phyloP scores from a whole-genome alignment of 495 filamentous ascomycete species.

The Talaromyces proteolyticus region DNA sequence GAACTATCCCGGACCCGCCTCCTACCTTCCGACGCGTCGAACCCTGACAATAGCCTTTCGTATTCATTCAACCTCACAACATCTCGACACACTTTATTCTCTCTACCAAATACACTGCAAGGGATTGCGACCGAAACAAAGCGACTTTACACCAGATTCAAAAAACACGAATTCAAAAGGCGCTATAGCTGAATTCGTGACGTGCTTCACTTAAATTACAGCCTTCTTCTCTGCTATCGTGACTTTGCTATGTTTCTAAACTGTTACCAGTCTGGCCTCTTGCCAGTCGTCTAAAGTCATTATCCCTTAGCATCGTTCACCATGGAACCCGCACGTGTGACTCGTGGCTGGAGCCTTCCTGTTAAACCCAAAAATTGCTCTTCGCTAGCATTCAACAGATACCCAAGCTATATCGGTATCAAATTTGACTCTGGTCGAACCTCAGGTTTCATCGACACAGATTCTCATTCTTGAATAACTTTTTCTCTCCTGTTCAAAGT shows the following conservation, averaged over 20 bases:
- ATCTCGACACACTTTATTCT: too few relatives aligned
- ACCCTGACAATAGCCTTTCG: too few relatives aligned
- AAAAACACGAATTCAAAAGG: conserved; percentile 6
- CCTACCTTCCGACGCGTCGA: too few relatives aligned
- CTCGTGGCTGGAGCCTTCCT: conserved; percentile 6
- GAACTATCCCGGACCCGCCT: too few relatives aligned
- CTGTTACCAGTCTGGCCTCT: neutral
- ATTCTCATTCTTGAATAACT: neutral
- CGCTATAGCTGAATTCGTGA: conserved; percentile 6
- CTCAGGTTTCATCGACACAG: neutral
- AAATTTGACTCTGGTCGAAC: neutral
- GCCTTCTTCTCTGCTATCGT: neutral
- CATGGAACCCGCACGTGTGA: conserved; percentile 5
- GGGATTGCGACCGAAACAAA: neutral
- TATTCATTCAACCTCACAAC: too few relatives aligned
- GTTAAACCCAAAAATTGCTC: neutral
- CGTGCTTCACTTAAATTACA: neutral
- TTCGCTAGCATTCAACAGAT: neutral
- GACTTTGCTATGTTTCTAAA: conserved; percentile 3
- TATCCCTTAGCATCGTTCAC: neutral
- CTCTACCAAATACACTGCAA: neutral
- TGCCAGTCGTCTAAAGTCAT: conserved; percentile 6
- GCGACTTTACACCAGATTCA: neutral
- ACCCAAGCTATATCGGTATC: neutral
- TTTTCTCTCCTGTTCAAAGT: neutral